Base-by-base conservation (phyloP, 2,329 filamentous ascomycete genomes). In the Gyromitra esculenta region DNA sequence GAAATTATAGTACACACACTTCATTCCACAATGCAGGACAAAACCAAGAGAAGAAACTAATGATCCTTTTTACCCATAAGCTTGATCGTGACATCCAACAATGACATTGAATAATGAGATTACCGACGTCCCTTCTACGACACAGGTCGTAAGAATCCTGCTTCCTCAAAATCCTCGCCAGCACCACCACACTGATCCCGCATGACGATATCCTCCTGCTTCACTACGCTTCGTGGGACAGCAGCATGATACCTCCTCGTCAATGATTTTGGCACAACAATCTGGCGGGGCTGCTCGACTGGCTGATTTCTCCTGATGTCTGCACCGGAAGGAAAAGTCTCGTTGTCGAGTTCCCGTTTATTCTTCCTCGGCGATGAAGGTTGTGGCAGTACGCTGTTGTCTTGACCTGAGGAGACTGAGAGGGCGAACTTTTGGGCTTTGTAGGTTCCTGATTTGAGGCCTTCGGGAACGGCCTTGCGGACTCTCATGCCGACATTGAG, bases 401-500 rank as follows among this genome's bases (percentile, higher is more conserved):
- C 64, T 21, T 68, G 45, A n/a, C 31, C n/a, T 11, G 35, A 13
- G 54, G 69, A 59, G n/a, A 56, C 50, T 37, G 25, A 56, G 48
- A 63, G n/a, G 59, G 60, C 25, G 41, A 68, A 69, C 52, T 75
- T 73, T 31, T 77, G 75, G 25, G 73, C 70, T 39, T 77, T 74
- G 82, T 86, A 85, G 67, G 82, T 81, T 78, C 88, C 88, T 1
- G 92, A 97, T 85, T 97, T 96, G 87, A 97, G 97, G 76, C 95
- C 95, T 83, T 97, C 94, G 0, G 93, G 91, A 6, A 98, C 92
- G 9, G 92, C 92, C 85, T 98, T 98, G 82, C 95, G 91, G 65
- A 98, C 88, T 31, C 95, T 91, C 94, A 97, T 97, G 81, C 95
- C 95, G 79, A 98, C 95, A 81, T 88, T 92, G 54, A 97, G 87